Evolutionary conservation across 441 rosid genomes (phyloP).

Genomic region (Gossypium trilobum): DNA sequence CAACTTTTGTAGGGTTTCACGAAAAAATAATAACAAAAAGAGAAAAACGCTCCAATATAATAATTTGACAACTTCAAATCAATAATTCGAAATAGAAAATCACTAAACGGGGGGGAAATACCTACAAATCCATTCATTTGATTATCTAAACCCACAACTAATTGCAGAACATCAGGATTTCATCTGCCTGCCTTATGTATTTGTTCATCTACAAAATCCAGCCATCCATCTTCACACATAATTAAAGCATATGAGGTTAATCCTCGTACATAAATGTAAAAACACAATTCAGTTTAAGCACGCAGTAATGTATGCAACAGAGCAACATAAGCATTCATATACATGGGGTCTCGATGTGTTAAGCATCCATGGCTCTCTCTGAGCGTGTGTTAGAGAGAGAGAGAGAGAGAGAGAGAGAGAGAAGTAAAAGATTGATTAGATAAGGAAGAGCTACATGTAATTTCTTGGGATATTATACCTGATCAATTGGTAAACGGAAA

Average conservation of each 20-base stretch:
- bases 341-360: not conserved
- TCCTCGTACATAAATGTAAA: not conserved
- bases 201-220: not conserved
- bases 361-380: not conserved
- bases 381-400: not conserved
- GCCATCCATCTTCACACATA: not conserved
- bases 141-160: not conserved
- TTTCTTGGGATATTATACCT: constrained; percentile 31
- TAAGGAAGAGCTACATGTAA: constrained; percentile 32
- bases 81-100: not conserved
- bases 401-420: not conserved
- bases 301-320: not conserved
- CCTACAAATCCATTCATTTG: not conserved
- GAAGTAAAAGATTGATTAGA: constrained; percentile 25
- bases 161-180: not conserved
- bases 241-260: not conserved
- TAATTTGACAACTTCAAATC: not conserved
- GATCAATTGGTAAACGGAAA: constrained; percentile 35
- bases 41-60: not conserved
- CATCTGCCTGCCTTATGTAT: not conserved
- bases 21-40: not conserved
- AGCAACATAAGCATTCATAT: not conserved
- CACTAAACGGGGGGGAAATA: not conserved
- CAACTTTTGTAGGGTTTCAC: not conserved
- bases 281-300: not conserved